phyloP scores from a whole-genome alignment of 2,329 filamentous ascomycete species.

The Ceratocystis eucalypticola region DNA sequence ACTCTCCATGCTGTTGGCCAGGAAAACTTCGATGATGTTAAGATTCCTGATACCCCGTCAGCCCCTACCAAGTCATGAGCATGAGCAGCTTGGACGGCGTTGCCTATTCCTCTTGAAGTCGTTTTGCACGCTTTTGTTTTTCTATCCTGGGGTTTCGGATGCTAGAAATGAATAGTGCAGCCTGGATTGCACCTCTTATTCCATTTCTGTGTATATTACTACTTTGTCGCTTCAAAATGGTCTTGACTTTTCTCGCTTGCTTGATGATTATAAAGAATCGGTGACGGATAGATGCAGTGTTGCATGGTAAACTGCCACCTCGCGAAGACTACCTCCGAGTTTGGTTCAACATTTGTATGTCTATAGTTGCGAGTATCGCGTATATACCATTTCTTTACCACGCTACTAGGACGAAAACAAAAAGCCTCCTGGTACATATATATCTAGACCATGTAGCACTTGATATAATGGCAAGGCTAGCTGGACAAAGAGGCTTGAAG shows the following conservation, averaged over 20 bases:
- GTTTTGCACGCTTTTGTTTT: neutral
- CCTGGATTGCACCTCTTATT: neutral
- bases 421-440: neutral
- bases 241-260: neutral
- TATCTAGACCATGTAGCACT: neutral
- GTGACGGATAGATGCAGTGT: too few species aligned
- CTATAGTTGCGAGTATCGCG: neutral
- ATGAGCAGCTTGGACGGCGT: slow-evolving; percentile 25
- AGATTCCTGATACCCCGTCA: slow-evolving; percentile 60
- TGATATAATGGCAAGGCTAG: neutral
- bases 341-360: too few species aligned
- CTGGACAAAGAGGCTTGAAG: neutral
- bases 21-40: slow-evolving; percentile 92
- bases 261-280: neutral
- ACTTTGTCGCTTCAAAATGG: neutral
- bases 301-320: too few species aligned
- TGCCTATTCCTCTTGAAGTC: neutral
- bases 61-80: slow-evolving; percentile 25
- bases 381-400: neutral
- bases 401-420: neutral
- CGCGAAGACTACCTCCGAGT: too few species aligned
- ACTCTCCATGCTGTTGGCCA: slow-evolving; percentile 77
- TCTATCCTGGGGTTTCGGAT: neutral
- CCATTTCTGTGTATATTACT: neutral
- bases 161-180: neutral